These are phyloP conservation scores for Botrytis paeoniae DNA, from an alignment of 2,329 filamentous ascomycete genomes.

Conservation along the genomic window DNA sequence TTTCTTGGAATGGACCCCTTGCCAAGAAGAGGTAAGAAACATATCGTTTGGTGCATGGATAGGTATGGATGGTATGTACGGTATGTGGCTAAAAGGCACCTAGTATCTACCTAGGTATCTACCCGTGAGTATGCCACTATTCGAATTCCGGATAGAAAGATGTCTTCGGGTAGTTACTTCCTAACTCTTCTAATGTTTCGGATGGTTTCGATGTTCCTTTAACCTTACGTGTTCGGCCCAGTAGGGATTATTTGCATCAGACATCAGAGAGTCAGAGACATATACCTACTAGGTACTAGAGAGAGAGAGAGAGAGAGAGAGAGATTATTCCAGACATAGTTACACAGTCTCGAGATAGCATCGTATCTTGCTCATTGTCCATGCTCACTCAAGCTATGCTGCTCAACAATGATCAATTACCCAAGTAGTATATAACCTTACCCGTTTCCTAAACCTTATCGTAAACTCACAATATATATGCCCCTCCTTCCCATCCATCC, in stretches of 20 bases:
- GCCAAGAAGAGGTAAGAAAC: neutral
- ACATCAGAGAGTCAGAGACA: neutral
- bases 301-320: too few species aligned
- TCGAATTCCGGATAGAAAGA: neutral
- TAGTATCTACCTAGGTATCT: neutral
- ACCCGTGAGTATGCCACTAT: neutral
- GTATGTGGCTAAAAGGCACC: neutral
- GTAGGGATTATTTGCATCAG: neutral
- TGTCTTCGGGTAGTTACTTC: neutral
- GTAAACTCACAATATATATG: neutral
- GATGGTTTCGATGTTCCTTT: neutral
- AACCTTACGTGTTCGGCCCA: neutral
- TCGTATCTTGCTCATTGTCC: neutral
- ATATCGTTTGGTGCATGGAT: too few species aligned
- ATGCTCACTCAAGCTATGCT: neutral
- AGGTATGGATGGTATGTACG: too few species aligned
- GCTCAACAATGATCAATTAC: neutral
- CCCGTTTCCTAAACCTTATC: neutral
- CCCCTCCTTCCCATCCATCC: neutral
- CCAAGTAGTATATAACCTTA: neutral
- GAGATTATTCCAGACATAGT: neutral
- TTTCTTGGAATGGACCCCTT: neutral
- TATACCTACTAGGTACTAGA: too few species aligned
- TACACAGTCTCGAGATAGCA: neutral
- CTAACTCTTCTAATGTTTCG: neutral